Base-by-base conservation (phyloP, 2,329 filamentous ascomycete genomes). In the Ceratocystis cubensis region DNA sequence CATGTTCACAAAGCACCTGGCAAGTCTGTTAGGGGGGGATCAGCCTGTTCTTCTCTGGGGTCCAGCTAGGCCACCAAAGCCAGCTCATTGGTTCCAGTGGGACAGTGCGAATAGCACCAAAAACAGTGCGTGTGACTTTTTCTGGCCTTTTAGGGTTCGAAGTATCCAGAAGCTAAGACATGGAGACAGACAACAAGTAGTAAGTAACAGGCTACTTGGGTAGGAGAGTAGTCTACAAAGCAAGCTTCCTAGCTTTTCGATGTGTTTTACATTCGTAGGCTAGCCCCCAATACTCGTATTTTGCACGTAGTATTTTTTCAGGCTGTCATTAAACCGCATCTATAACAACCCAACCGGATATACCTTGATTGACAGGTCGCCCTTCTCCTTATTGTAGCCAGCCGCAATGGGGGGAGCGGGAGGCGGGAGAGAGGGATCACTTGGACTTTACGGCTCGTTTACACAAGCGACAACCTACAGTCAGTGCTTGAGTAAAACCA, bases 101-200 rank as follows among this genome's bases (percentile, higher is more conserved):
- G 53, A 59, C 62, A 45, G 66, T 67, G 65, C n/a, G 57, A 66
- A 20, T 20, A 63, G 59, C 63, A 33, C 33, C 0, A 6, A 3
- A 28, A 3, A 44, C 62, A 59, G 45, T 66, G 65, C 28, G 48
- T 33, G 17, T 28, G 50, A 61, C 61, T 45, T 67, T 67, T 67
- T 61, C 30, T 50, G 44, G 53, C n/a, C 13, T 5, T 17, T 53
- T 56, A 30, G 65, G 65, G 28, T 53, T 61, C 45, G 48, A 59
- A 59, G 53, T 30, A 37, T 59, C 53, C 28, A 59, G 28, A 59
- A 57, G 20, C 25, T 33, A 30, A 56, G 10, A n/a, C 7, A 62
- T n/a, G 41, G 5, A 7, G 50, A 30, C 30, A 33, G 30, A 33
- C 30, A 33, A 7, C 30, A 33, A 30, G 30, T 30, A 30, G 30